phyloP scores from a whole-genome alignment of 1,284 basidiomycete genomes.

The Malassezia nana region DNA sequence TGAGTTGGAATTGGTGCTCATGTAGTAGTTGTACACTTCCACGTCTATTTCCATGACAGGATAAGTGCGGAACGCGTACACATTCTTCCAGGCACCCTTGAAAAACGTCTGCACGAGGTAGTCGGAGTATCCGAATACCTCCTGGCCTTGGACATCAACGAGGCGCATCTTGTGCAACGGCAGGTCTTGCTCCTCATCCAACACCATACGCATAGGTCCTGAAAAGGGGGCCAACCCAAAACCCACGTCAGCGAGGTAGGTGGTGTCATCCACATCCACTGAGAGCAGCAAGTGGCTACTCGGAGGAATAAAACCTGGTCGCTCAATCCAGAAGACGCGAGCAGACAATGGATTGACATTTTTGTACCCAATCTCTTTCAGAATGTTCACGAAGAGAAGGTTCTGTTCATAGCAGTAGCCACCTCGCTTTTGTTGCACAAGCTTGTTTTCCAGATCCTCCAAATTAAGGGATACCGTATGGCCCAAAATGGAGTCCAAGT shows the following conservation, averaged over 20 bases:
- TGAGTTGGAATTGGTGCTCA: background rate
- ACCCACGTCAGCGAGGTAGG: background rate
- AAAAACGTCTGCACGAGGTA: background rate
- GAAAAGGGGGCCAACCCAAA: background rate
- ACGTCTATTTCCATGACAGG: background rate
- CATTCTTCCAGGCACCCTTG: background rate
- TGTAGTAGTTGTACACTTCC: background rate
- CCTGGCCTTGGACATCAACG: background rate
- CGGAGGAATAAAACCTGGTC: background rate
- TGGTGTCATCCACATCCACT: background rate
- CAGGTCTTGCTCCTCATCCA: background rate
- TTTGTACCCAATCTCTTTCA: background rate
- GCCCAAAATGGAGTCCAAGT: background rate
- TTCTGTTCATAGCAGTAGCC: slow-evolving; percentile 3
- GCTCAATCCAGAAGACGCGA: background rate
- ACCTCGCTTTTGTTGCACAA: background rate
- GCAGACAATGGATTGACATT: background rate
- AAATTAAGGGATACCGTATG: background rate
- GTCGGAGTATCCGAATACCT: background rate
- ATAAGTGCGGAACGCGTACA: background rate
- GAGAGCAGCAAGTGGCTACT: background rate
- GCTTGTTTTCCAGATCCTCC: background rate
- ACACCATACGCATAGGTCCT: background rate
- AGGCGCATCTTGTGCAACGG: background rate
- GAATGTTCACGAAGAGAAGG: background rate